Base-by-base conservation (phyloP, 768 basidiomycete genomes). In the Candolleomyces efflorescens region DNA sequence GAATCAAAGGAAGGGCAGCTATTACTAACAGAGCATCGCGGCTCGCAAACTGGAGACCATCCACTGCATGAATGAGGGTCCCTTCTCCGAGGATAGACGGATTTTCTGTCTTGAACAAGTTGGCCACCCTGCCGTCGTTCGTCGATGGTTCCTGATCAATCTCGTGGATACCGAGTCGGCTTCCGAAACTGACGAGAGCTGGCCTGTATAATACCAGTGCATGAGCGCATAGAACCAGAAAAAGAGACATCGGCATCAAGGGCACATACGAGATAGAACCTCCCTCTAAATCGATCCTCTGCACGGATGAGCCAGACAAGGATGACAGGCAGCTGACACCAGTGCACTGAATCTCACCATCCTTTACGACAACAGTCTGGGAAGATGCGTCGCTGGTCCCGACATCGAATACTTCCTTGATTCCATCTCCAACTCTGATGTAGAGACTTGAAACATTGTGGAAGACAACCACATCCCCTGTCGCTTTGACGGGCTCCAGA, bases 1-100 rank as follows among this genome's bases (percentile, higher is more conserved):
- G n/a, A 10, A 39, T 2, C 6, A 49, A 38, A n/a, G 15, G 39
- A 24, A 53, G 43, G 2, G 27, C 32, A 1, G 7, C 2, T n/a
- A 11, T 38, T 22, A 63, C 74, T 62, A 59, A 77, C 71, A 73
- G 63, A 27, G 67, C 82, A 68, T 88, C 81, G 56, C 86, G 82
- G 17, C 85, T 81, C 1, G 77, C 77, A 64, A 88, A 92, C 58
- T 81, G 79, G 32, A 90, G 76, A 0, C 92, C 92, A 65, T 94
- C 92, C 3, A 80, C 80, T 9, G 89, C 92, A 36, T 77, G 77
- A 22, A 78, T 74, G 50, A 76, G 56, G 17, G 72, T 69, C 5
- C 74, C 72, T 23, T 74, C 68, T 9, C 78, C 78, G 12, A 84
- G 63, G 52, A 83, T 69, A 6, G 63, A 62, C 3, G 83, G 80